A percentile compares a stretch with the other conserved stretches of the same genome.
phyloP scores from a whole-genome alignment of 495 filamentous ascomycete genomes.

The Talaromyces trachyspermus region DNA sequence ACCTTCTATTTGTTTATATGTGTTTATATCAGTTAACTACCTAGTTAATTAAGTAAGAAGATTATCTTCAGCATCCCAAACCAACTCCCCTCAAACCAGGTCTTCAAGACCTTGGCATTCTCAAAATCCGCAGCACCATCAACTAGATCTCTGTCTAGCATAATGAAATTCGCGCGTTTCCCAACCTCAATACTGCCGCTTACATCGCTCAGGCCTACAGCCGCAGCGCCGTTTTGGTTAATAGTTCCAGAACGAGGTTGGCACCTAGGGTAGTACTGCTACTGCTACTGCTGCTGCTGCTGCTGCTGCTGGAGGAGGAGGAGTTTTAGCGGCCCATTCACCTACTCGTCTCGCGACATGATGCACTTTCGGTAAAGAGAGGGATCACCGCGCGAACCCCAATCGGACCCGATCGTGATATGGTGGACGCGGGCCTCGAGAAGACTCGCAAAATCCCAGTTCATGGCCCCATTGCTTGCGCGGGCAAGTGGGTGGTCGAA shows the following conservation, averaged over 20 bases:
- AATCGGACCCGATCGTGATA: slow-evolving; percentile 4
- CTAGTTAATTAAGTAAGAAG: too few species aligned
- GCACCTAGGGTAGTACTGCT: background rate
- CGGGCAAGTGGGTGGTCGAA: slow-evolving; percentile 1
- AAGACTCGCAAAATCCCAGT: background rate
- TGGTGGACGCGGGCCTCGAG: background rate
- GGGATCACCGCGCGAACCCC: slow-evolving; percentile 4
- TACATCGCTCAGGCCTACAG: background rate
- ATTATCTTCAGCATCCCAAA: slow-evolving; percentile 1
- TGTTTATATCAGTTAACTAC: too few species aligned
- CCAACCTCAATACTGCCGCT: background rate
- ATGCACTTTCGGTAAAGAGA: background rate
- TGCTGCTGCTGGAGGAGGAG: too few species aligned
- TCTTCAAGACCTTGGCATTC: background rate
- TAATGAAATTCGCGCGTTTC: background rate
- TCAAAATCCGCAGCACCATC: background rate
- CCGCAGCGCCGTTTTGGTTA: slow-evolving; percentile 1
- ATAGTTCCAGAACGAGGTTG: background rate
- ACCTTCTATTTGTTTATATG: too few species aligned
- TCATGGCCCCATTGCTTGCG: slow-evolving; percentile 3
- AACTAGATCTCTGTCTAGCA: background rate
- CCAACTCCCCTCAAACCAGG: slow-evolving; percentile 1
- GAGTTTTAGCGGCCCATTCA: background rate
- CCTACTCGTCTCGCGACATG: background rate
- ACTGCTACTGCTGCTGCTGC: too few species aligned